Evolutionary conservation across 108 stramenopile genomes (phyloP), one percentile per base, ranked within the genome.

Genomic region (Cyclotella baltica): DNA sequence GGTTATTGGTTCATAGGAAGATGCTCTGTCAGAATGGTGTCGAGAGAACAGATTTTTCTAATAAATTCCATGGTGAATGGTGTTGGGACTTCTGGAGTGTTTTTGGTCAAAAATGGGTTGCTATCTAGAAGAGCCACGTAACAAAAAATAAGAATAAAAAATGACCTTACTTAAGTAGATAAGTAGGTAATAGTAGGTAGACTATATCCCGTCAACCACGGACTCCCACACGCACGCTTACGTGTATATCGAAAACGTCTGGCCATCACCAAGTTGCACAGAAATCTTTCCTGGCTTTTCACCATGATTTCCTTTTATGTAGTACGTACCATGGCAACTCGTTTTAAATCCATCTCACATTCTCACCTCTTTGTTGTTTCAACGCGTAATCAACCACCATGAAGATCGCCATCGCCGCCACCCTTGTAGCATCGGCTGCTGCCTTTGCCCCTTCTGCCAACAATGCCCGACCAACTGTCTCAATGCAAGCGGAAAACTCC

Each of bases 351-450:
- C 47, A 16, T 6, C 47, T 4, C 47, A 48, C n/a, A 16, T 1
- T 48, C n/a, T 6, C 19, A 2, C 6, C 47, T 6, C 19, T n/a
- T n/a, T n/a, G 47, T 13, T 43, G 47, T n/a, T 6, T 48, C 6
- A 2, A 2, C 6, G 47, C 18, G 6, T 48, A 48, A 48, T 2
- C 6, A 16, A 48, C 55, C 83, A 93, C 77, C 70, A 93, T 93
- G 92, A 93, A 93, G 90, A 75, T 93, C 83, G 85, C 89, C 76
- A 74, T 91, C 85, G 72, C 84, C 72, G 88, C 90, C 84, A 84
- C 87, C 80, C 89, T 93, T 75, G 69, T 83, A 55, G 88, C 88
- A 66, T 81, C 87, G 70, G 92, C 89, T 61, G 72, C 92, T 43
- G 92, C 92, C 70, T 93, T 93, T 83, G 77, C 86, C 43, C 78